Percentiles rank a stretch among this genome's conserved stretches.
Evolutionary conservation across 805 yeast species (phyloP).

Genomic region (Candida insectorum): DNA sequence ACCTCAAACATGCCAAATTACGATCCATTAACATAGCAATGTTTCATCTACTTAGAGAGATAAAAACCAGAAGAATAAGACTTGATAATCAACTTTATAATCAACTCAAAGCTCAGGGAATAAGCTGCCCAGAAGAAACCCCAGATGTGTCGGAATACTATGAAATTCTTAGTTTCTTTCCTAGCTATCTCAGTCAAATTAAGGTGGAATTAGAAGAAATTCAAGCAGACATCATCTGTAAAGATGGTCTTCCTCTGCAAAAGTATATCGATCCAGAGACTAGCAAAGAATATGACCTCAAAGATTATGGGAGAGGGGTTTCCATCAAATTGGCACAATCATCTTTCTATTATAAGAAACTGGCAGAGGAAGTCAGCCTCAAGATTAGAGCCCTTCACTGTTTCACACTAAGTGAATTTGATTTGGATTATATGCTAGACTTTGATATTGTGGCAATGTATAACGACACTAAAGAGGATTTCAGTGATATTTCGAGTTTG

Average conservation of each 20-base stretch:
- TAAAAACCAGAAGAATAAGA: slow-evolving; percentile 25
- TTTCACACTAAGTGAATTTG: slow-evolving; percentile 36
- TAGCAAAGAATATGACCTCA: slow-evolving; percentile 28
- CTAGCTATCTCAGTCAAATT: slow-evolving; percentile 23
- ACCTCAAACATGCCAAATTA: slow-evolving; percentile 23
- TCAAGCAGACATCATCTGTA: slow-evolving; percentile 35
- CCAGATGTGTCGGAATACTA: slow-evolving; percentile 8
- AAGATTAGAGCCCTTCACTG: slow-evolving; percentile 23
- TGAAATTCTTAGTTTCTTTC: slow-evolving; percentile 26
- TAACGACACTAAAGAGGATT: slow-evolving; percentile 15
- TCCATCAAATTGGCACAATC: slow-evolving; percentile 23
- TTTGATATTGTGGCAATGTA: slow-evolving; percentile 26
- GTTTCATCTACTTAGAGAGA: slow-evolving; percentile 30
- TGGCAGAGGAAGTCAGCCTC: slow-evolving; percentile 18
- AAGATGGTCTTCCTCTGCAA: slow-evolving; percentile 38
- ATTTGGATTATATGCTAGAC: slow-evolving; percentile 31
- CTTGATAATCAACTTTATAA: slow-evolving; percentile 25
- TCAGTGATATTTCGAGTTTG: slow-evolving; percentile 33
- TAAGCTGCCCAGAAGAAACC: slow-evolving; percentile 6
- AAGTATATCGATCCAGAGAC: slow-evolving; percentile 19
- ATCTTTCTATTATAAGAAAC: slow-evolving; percentile 19
- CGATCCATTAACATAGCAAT: slow-evolving; percentile 36
- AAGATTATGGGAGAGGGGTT: slow-evolving; percentile 37
- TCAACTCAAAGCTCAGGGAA: slow-evolving; percentile 3
- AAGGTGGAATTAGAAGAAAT: slow-evolving; percentile 23